These are phyloP conservation scores for Cryoendolithus antarcticus DNA, from an alignment of 2,329 filamentous ascomycete species.

Conservation along the genomic window DNA sequence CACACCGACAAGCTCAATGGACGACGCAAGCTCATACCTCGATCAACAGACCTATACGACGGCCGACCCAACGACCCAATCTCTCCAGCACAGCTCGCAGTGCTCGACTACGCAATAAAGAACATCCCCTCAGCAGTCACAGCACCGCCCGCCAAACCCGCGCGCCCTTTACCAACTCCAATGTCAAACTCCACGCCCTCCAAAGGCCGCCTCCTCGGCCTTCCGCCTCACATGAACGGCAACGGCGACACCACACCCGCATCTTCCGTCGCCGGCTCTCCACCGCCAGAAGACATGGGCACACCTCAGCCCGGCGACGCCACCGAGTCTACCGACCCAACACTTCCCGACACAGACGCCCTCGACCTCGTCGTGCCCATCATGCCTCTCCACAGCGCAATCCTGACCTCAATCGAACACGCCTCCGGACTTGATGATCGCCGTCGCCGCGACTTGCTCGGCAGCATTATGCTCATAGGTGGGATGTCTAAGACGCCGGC, in stretches of 20 bases:
- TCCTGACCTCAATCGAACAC: slow-evolving; percentile 78
- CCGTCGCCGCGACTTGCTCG: slow-evolving; percentile 79
- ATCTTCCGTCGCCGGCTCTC: slow-evolving; percentile 78
- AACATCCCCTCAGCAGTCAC: slow-evolving; percentile 28
- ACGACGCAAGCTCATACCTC: slow-evolving; percentile 68
- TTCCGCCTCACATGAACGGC: slow-evolving; percentile 53
- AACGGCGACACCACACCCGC: slow-evolving; percentile 65
- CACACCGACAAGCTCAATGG: slow-evolving; percentile 66
- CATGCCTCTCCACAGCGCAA: slow-evolving; percentile 75
- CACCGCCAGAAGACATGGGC: slow-evolving; percentile 62
- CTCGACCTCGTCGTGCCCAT: slow-evolving; percentile 72
- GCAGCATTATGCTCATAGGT: slow-evolving; percentile 81
- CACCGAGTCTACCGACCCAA: slow-evolving; percentile 29
- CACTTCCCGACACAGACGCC: slow-evolving; percentile 43
- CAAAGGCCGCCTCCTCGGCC: slow-evolving; percentile 41
- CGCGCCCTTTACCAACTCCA: slow-evolving; percentile 28
- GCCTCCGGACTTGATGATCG: slow-evolving; percentile 68
- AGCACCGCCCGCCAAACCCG: slow-evolving; percentile 29
- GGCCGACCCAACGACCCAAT: slow-evolving; percentile 81
- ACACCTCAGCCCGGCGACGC: slow-evolving; percentile 49
- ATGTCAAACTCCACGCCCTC: slow-evolving; percentile 15
- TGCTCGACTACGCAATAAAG: slow-evolving; percentile 40
- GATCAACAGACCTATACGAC: slow-evolving; percentile 90
- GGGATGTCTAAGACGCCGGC: slow-evolving; percentile 71
- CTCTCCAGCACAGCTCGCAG: slow-evolving; percentile 67